Evolutionary conservation across 2,329 filamentous ascomycete species (phyloP).

Genomic region (Aspergillus pseudonomiae): DNA sequence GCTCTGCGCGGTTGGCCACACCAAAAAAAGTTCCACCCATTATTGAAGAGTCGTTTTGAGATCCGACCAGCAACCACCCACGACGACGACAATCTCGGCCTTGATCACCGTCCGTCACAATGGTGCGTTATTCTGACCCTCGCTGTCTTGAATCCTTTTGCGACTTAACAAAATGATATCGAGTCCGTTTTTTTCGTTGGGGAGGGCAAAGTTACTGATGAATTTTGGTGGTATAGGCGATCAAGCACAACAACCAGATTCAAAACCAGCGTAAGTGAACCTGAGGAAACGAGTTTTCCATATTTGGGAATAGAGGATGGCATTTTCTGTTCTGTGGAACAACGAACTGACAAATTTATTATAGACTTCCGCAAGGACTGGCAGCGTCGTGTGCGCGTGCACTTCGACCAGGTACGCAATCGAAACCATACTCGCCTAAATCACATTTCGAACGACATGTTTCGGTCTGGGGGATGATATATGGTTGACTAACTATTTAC

Average conservation of each 20-base stretch:
- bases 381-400: slow-evolving; percentile 97
- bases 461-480: slow-evolving; percentile 11
- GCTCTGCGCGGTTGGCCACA: slow-evolving; percentile 43
- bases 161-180: slow-evolving; percentile 20
- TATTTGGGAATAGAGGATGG: slow-evolving; percentile 9
- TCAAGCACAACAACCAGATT: slow-evolving; percentile 99
- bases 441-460: slow-evolving; percentile 21
- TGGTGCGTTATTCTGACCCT: slow-evolving; percentile 42
- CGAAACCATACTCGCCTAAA: slow-evolving; percentile 23
- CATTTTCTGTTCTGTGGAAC: slow-evolving; percentile 21
- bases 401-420: slow-evolving; percentile 97
- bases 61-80: slow-evolving; percentile 51
- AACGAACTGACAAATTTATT: slow-evolving; percentile 32
- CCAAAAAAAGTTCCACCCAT: slow-evolving; percentile 46
- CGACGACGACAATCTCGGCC: slow-evolving; percentile 46
- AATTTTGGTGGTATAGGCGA: slow-evolving; percentile 65
- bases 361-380: slow-evolving; percentile 99
- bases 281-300: neutral
- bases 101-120: slow-evolving; percentile 59
- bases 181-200: slow-evolving; percentile 10
- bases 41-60: slow-evolving; percentile 44
- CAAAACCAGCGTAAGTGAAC: slow-evolving; percentile 84
- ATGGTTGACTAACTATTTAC: slow-evolving; percentile 41
- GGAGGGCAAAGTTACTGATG: slow-evolving; percentile 20
- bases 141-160: slow-evolving; percentile 14